Percentiles rank a stretch among this genome's conserved stretches.
Evolutionary conservation across 768 basidiomycete genomes (phyloP).

Genomic region (Pisolithus albus): DNA sequence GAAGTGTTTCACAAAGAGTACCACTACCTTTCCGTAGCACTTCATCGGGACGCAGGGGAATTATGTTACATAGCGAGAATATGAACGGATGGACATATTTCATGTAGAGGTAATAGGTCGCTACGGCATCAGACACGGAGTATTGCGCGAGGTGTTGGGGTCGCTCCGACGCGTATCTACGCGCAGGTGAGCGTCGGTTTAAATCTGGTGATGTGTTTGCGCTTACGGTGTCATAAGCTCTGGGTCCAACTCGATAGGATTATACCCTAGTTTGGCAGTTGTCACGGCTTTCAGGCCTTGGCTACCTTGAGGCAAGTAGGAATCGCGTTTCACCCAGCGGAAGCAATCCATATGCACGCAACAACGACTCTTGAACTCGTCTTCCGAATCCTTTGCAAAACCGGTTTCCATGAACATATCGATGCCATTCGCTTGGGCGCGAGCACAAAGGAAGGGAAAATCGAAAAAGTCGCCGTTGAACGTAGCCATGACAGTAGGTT

Average conservation of each 20-base stretch:
- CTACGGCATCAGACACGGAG: constrained; percentile 98
- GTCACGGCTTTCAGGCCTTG: constrained; percentile 99
- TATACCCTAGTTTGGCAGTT: constrained; percentile 90
- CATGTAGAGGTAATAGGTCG: constrained; percentile 99
- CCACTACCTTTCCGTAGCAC: constrained; percentile 94
- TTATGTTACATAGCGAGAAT: constrained; percentile 98
- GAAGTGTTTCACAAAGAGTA: constrained; percentile 92
- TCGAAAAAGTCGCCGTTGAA: constrained; percentile 99
- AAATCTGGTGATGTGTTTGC: not conserved
- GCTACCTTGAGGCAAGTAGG: constrained; percentile 95
- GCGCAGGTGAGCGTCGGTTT: not conserved
- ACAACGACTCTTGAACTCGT: constrained; percentile 88
- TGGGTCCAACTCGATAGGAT: constrained; percentile 95
- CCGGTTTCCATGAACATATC: constrained; percentile 96
- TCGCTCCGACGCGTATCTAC: constrained; percentile 91
- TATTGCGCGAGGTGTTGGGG: constrained; percentile 94
- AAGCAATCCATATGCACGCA: constrained; percentile 99
- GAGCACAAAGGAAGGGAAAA: constrained; percentile 90
- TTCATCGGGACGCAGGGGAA: constrained; percentile 93
- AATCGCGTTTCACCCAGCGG: constrained; percentile 99
- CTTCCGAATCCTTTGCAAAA: constrained; percentile 84
- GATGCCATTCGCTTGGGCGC: constrained; percentile 82
- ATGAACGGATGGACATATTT: constrained; percentile 99
- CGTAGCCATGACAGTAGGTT: constrained; percentile 95
- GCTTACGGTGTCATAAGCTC: constrained; percentile 98